Base-by-base conservation (phyloP, 2,329 filamentous ascomycete genomes). In the Neonectria punicea region DNA sequence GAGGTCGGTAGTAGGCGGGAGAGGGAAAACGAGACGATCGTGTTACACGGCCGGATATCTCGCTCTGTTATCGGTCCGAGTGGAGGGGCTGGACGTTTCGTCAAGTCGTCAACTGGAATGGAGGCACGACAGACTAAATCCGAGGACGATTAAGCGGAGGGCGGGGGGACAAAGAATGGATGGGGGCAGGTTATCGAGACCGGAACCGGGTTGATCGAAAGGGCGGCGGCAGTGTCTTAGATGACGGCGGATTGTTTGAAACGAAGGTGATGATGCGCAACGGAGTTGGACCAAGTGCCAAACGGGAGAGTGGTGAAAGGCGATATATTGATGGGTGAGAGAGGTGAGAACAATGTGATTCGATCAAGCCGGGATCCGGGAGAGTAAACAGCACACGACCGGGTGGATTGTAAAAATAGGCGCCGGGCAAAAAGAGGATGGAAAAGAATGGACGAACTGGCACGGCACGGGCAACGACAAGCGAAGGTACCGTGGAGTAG, bases 361-460 rank as follows among this genome's bases (percentile, higher is more conserved):
- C 28, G 55, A 53, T 57, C 53, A 46, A 50, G 18, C 61, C 61
- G 56, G 61, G 56, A 64, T 64, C 56, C 20, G 43, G 32, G 44
- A 46, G 56, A 18, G 41, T 53, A 47, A 47, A 53, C 36, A 41
- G 28, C 58, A 39, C 58, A 56, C 39, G 55, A 44, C 44, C 44
- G 44, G 39, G 39, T 36, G 41, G 22, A 60, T 50, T 30, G 57
- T 62, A 59, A 56, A 50, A 67, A 70, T 68, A 68, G 36, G 63
- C 72, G 63, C 69, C 69, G 57, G 62, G 64, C 63, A 61, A 59
- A 44, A 59, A 54, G 54, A 49, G 36, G n/a, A 36, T 50, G 54
- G 59, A 73, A 75, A 75, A 59, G 73, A 75, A 75, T 70, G 73
- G 73, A 75, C 73, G 66, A 75, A 73, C 70, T 63, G 71, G 67